These are phyloP conservation scores for Aspergillus avenaceus DNA, from an alignment of 495 filamentous ascomycete species.

Conservation along the genomic window DNA sequence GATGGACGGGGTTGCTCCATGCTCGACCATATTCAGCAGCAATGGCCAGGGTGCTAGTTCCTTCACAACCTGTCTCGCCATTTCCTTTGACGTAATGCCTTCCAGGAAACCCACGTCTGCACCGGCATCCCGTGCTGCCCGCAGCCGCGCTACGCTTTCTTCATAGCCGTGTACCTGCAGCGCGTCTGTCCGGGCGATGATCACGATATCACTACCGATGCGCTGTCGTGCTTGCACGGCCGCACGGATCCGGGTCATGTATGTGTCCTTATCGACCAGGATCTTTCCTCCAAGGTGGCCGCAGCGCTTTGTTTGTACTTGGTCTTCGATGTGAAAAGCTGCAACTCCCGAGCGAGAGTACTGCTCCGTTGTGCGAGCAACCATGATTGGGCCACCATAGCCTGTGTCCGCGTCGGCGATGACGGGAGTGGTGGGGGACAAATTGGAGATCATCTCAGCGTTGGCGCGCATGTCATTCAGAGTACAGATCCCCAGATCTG, in stretches of 20 bases:
- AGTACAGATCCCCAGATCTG: slow-evolving; percentile 60
- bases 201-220: slow-evolving; percentile 55
- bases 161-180: slow-evolving; percentile 59
- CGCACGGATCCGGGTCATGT: slow-evolving; percentile 54
- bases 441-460: slow-evolving; percentile 40
- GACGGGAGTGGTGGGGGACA: slow-evolving; percentile 44
- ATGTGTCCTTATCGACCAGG: slow-evolving; percentile 51
- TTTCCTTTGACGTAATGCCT: slow-evolving; percentile 34
- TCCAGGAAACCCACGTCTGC: slow-evolving; percentile 64
- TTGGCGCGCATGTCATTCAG: slow-evolving; percentile 44
- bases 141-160: slow-evolving; percentile 51
- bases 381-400: slow-evolving; percentile 62
- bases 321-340: slow-evolving; percentile 70
- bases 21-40: slow-evolving; percentile 62
- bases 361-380: slow-evolving; percentile 56
- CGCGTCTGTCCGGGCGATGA: slow-evolving; percentile 69
- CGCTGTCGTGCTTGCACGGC: slow-evolving; percentile 47
- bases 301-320: slow-evolving; percentile 64
- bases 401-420: slow-evolving; percentile 72
- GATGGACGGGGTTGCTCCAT: slow-evolving; percentile 57
- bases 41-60: slow-evolving; percentile 59
- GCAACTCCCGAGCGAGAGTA: slow-evolving; percentile 66
- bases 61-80: slow-evolving; percentile 33
- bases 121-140: slow-evolving; percentile 51
- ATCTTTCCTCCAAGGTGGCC: slow-evolving; percentile 62